These are phyloP conservation scores for Gynostemma pentaphyllum DNA, from an alignment of 306 rosid species.

Conservation along the genomic window DNA sequence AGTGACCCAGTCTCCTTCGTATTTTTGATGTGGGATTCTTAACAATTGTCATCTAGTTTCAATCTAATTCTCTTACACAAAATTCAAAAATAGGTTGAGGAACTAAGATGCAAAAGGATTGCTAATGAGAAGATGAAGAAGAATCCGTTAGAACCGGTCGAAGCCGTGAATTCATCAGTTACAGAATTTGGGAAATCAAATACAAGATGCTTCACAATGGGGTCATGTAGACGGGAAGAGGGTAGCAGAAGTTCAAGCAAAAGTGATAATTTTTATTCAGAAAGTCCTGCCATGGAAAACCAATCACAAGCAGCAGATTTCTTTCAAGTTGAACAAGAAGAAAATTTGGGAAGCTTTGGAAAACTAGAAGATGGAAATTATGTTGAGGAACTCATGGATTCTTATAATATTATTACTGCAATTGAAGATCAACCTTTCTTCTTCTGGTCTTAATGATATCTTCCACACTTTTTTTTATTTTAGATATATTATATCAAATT, in stretches of 20 bases:
- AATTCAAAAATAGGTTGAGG: conserved; percentile 52
- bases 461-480: no score
- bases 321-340: conserved; percentile 68
- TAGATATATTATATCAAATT: no score
- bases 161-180: conserved; percentile 27
- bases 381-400: conserved; percentile 27
- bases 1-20: no score
- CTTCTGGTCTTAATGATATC: conserved; percentile 39
- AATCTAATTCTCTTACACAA: not conserved
- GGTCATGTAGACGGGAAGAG: conserved; percentile 53
- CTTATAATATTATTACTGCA: conserved; percentile 35
- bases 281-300: conserved; percentile 51
- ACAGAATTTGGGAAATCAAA: conserved; percentile 25
- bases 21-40: no score
- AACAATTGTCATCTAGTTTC: not conserved
- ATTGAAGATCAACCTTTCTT: conserved; percentile 54
- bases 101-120: conserved; percentile 37
- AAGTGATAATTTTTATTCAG: conserved; percentile 64
- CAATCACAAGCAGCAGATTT: conserved; percentile 33
- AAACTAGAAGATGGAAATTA: conserved; percentile 45
- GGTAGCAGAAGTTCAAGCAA: conserved; percentile 57
- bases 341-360: conserved; percentile 24
- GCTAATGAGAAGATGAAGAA: conserved; percentile 32
- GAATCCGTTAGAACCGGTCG: conserved; percentile 18
- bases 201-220: conserved; percentile 24